Evolutionary conservation across 345 rosid genomes (phyloP).

Genomic region (Turritis glabra): DNA sequence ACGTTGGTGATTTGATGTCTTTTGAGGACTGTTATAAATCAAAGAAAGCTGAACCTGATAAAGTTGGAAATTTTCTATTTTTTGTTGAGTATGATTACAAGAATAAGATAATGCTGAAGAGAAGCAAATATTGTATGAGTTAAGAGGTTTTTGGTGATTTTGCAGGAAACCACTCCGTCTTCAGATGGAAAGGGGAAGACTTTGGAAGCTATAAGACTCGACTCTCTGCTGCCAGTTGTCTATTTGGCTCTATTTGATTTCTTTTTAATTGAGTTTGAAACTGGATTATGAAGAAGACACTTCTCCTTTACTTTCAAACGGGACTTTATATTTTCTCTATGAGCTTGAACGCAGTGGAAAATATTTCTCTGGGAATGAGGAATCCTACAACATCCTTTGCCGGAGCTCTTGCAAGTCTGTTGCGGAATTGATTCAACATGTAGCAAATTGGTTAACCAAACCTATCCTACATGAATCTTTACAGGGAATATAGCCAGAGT

Average conservation of each 20-base stretch:
- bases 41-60: slow-evolving; percentile 7
- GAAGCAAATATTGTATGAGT: neutral
- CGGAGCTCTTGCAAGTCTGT: slow-evolving; percentile 65
- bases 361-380: slow-evolving; percentile 80
- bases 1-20: slow-evolving; percentile 12
- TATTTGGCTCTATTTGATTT: neutral
- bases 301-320: slow-evolving; percentile 54
- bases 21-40: neutral
- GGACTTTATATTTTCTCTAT: neutral
- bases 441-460: neutral
- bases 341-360: slow-evolving; percentile 80
- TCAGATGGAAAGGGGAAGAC: slow-evolving; percentile 14
- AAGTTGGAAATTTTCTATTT: neutral
- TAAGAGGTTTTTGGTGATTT: neutral
- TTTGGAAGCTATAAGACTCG: neutral
- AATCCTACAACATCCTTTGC: slow-evolving; percentile 88
- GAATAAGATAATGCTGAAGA: neutral
- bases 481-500: slow-evolving; percentile 86
- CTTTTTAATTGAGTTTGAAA: neutral
- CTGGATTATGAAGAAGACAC: neutral
- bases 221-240: neutral
- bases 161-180: slow-evolving; percentile 18
- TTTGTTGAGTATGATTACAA: neutral
- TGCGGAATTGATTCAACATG: neutral
- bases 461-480: neutral